Evolutionary conservation across 345 rosid species (phyloP).

Genomic region (Cardamine resedifolia): DNA sequence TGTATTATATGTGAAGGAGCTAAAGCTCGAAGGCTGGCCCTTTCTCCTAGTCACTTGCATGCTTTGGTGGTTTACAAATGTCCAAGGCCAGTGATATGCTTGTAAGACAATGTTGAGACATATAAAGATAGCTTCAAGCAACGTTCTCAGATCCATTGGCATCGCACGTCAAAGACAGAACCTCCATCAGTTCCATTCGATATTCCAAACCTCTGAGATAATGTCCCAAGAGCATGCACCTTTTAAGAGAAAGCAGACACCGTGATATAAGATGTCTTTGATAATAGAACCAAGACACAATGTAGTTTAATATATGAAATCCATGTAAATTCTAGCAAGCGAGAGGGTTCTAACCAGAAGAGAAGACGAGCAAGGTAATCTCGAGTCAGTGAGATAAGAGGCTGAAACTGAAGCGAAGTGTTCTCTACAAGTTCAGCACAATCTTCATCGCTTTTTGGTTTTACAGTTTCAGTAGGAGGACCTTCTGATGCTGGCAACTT

Average conservation of each 20-base stretch:
- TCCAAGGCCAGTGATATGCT: background rate
- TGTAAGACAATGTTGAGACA: constrained; percentile 2
- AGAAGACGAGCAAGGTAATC: constrained; percentile 94
- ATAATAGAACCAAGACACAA: background rate
- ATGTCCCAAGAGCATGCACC: constrained; percentile 97
- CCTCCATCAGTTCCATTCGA: constrained; percentile 77
- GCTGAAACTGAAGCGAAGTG: constrained; percentile 84
- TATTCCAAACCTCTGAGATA: constrained; percentile 88
- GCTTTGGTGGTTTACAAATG: background rate
- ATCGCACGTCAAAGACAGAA: constrained; percentile 56
- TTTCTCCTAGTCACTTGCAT: constrained; percentile 10
- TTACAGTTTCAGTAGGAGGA: constrained; percentile 48
- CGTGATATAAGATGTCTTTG: background rate
- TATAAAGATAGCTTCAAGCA: constrained; percentile 18
- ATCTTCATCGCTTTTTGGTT: constrained; percentile 54
- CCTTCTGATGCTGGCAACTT: constrained; percentile 66
- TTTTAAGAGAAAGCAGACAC: constrained; percentile 27
- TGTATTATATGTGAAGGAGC: constrained; percentile 4
- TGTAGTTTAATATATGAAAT: background rate
- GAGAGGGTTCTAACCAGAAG: constrained; percentile 67
- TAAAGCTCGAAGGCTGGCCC: background rate
- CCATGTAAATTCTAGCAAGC: background rate
- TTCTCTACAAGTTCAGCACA: constrained; percentile 78
- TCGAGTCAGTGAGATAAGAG: constrained; percentile 70
- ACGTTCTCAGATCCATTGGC: constrained; percentile 42